These are phyloP conservation scores for Starmerella bacillaris DNA, from an alignment of 805 yeast species.

Conservation along the genomic window DNA sequence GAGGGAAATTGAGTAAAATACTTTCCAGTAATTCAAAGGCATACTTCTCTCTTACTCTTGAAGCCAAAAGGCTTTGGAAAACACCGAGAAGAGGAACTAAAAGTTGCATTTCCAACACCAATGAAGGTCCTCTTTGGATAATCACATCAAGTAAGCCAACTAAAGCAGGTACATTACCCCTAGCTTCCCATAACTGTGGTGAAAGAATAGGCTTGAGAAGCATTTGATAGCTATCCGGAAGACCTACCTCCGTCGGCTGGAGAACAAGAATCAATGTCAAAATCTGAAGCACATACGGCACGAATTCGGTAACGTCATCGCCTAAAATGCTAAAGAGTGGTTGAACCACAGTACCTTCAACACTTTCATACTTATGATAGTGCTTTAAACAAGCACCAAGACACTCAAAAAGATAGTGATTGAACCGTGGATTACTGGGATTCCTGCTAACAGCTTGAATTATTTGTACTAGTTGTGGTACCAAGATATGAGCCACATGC, in stretches of 20 bases:
- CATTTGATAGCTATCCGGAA: constrained; percentile 49
- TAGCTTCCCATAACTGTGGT: constrained; percentile 84
- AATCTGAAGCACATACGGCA: constrained; percentile 85
- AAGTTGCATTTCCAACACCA: constrained; percentile 27
- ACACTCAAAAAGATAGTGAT: constrained; percentile 81
- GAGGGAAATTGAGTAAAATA: constrained; percentile 42
- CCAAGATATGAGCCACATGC: constrained; percentile 25
- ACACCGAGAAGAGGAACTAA: constrained; percentile 79
- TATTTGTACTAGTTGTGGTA: constrained; percentile 52
- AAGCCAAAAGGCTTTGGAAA: constrained; percentile 82
- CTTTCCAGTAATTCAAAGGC: constrained; percentile 75
- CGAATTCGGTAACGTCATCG: constrained; percentile 80
- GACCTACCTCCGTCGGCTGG: constrained; percentile 22
- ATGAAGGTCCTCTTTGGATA: constrained; percentile 28
- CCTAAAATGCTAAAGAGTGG: constrained; percentile 48
- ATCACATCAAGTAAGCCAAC: constrained; percentile 62
- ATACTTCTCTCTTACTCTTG: constrained; percentile 57
- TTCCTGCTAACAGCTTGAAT: constrained; percentile 57
- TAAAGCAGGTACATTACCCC: constrained; percentile 87
- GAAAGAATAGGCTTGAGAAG: constrained; percentile 67
- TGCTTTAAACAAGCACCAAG: constrained; percentile 57
- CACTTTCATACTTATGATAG: constrained; percentile 15
- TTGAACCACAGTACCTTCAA: constrained; percentile 45
- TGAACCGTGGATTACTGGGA: constrained; percentile 88
- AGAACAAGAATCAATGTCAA: constrained; percentile 58